Evolutionary conservation across 2,329 filamentous ascomycete genomes (phyloP).

Genomic region (Nothophoma quercina): DNA sequence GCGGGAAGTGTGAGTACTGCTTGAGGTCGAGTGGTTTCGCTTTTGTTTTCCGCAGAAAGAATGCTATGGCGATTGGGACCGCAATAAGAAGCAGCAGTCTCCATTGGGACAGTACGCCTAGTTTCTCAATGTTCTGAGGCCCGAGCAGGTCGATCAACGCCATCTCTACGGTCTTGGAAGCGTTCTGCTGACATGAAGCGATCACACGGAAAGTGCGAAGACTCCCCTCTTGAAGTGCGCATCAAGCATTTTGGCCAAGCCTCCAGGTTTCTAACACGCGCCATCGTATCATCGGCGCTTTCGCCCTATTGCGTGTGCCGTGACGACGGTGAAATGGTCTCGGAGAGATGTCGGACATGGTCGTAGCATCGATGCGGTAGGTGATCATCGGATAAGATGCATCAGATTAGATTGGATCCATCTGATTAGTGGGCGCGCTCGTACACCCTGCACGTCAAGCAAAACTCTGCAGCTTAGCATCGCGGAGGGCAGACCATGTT

Average conservation of each 20-base stretch:
- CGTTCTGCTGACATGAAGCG: neutral
- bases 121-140: neutral
- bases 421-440: neutral
- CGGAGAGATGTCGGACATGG: conserved; percentile 11
- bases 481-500: conserved; percentile 1
- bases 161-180: neutral
- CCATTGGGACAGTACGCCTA: neutral
- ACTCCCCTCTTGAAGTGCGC: neutral
- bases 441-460: conserved; percentile 7
- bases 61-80: neutral
- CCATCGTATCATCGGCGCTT: neutral
- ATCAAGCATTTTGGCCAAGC: neutral
- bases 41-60: neutral
- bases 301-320: conserved; percentile 1
- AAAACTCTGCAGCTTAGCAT: conserved; percentile 18
- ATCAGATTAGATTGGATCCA: conserved; percentile 18
- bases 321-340: conserved; percentile 9
- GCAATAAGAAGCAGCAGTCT: neutral
- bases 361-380: conserved; percentile 3
- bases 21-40: conserved; percentile 17
- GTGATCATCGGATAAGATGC: conserved; percentile 16
- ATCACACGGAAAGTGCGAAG: neutral
- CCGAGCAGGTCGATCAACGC: neutral
- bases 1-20: conserved; percentile 26
- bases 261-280: neutral